Evolutionary conservation across 345 rosid genomes (phyloP), one percentile per base, ranked within the genome.

Genomic region (Gossypium sturtianum): DNA sequence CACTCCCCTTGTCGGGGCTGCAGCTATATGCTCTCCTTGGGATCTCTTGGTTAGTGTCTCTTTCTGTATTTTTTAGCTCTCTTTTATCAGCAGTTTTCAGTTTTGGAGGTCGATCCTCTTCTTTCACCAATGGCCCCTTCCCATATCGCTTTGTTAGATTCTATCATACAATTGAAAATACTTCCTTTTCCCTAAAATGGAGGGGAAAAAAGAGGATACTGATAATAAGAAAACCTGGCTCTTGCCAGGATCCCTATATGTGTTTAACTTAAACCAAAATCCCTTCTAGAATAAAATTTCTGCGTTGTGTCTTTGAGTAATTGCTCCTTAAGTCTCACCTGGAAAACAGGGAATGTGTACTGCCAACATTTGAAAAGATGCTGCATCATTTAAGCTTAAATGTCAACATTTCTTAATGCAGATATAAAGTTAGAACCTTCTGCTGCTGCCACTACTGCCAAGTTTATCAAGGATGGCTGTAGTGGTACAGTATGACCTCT

Each of bases 21-120:
- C 79, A 22, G 91, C 97, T 78, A 76, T 94, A 75, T 88, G 97
- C 86, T 86, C 84, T 81, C 97, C 98, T 16, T 92, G 97, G 97
- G 98, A 92, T 83, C 93, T 92, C 71, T 81, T 92, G 97, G 98
- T 94, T 77, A 82, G 94, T 81, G 38, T 29, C 38, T 29, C 8
- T 19, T 22, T 63, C 29, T 51, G 4, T 74, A 12, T 57, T 56
- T 56, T 12, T 7, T 29, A 29, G 44, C 34, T 27, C 15, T 70
- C 29, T 52, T 15, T 49, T 16, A 52, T 52, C 27, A 15, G 48
- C 11, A 53, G 2, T 25, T 69, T 54, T 3, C 25, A 56, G 34
- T 23, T 23, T 41, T 65, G 9, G 12, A 16, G 44, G 2, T 43
- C 41, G 27, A 16, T 52, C 23, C 16, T 25, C 15, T 51, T 45